A percentile compares a stretch with the other conserved stretches of the same genome.
Evolutionary conservation across 305 asterid genomes (phyloP).

Genomic region (Fraxinus baroniana): DNA sequence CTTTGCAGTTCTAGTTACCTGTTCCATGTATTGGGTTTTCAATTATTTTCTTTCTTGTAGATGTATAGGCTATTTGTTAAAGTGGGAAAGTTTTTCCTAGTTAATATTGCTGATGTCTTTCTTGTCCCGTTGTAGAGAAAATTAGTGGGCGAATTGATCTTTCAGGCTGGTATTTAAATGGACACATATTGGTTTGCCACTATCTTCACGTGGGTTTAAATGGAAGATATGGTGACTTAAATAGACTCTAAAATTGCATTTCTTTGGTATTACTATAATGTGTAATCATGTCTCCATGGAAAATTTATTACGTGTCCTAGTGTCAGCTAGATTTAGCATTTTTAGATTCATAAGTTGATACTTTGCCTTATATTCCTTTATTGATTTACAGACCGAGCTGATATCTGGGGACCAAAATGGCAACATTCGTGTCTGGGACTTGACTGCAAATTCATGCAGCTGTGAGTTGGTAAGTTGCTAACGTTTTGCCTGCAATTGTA

Average conservation of each 20-base stretch:
- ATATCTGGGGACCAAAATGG: constrained; percentile 99
- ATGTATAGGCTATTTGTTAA: background rate
- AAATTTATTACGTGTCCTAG: background rate
- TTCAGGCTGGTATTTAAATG: background rate
- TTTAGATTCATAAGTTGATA: background rate
- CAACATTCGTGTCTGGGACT: constrained; percentile 98
- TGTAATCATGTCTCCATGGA: background rate
- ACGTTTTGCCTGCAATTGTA: background rate
- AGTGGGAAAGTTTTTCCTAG: background rate
- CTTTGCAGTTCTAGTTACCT: background rate
- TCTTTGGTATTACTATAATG: background rate
- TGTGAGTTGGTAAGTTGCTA: constrained; percentile 75
- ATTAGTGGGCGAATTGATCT: background rate
- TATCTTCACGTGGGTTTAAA: background rate
- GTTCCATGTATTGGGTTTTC: background rate
- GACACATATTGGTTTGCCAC: background rate
- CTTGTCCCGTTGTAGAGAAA: background rate
- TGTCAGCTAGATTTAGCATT: background rate
- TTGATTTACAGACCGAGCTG: constrained; percentile 68
- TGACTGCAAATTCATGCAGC: constrained; percentile 96
- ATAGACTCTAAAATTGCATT: background rate
- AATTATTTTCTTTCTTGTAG: background rate
- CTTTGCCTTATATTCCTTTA: background rate
- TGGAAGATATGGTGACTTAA: background rate
- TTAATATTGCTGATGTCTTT: background rate